Conservation (phyloP, 352 stramenopile species). For the Albugo candida region DNA sequence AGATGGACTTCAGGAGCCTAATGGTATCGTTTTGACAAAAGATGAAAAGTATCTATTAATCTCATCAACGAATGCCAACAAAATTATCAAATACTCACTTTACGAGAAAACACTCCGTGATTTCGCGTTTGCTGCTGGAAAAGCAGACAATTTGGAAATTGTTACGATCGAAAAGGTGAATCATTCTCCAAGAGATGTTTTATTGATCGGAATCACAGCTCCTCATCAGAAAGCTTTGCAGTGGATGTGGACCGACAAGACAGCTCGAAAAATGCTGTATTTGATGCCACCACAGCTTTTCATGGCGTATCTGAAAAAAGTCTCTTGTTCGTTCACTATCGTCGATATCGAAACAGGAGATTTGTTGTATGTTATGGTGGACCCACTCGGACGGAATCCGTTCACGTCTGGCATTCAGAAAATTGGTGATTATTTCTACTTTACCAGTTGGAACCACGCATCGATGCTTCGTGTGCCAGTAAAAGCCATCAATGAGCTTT, state of each 20-base stretch:
- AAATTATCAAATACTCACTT: constrained; percentile 30
- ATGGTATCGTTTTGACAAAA: constrained; percentile 23
- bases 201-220: constrained; percentile 20
- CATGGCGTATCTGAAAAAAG: constrained; percentile 14
- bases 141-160: constrained; percentile 31
- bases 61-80: constrained; percentile 28
- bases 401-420: constrained; percentile 19
- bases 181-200: constrained; percentile 17
- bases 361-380: constrained; percentile 22
- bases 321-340: constrained; percentile 19
- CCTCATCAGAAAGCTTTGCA: constrained; percentile 13
- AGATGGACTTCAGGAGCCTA: constrained; percentile 20
- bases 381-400: constrained; percentile 16
- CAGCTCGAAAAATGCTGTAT: constrained; percentile 29
- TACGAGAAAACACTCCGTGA: constrained; percentile 21
- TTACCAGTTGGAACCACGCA: constrained; percentile 22
- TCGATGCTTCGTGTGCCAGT: constrained; percentile 26
- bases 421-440: constrained; percentile 32
- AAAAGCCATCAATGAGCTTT: constrained; percentile 1
- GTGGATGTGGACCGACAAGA: constrained; percentile 15
- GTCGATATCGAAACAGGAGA: constrained; percentile 25
- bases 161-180: constrained; percentile 7
- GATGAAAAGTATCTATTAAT: constrained; percentile 20
- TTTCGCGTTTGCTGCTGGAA: constrained; percentile 35
- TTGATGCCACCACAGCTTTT: constrained; percentile 18